phyloP scores from a whole-genome alignment of 768 basidiomycete genomes.

The Punctularia strigosozonata region DNA sequence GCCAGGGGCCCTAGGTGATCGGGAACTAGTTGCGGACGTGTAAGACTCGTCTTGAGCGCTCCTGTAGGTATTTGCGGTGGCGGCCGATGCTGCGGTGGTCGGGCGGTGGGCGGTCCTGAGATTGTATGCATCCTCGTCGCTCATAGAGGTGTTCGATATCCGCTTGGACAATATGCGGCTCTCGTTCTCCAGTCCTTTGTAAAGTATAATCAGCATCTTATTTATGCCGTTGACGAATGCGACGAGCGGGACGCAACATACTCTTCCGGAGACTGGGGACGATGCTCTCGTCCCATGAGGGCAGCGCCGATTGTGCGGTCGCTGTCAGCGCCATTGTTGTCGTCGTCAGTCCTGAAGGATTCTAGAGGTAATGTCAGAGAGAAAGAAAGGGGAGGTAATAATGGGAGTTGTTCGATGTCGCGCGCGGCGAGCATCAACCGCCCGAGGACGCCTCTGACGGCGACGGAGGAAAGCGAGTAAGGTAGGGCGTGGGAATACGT shows the following conservation, averaged over 20 bases:
- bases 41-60: no score
- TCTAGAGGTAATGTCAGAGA: constrained; percentile 7
- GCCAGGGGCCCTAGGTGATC: no score
- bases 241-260: constrained; percentile 24
- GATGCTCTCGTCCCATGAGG: constrained; percentile 74
- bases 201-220: background rate
- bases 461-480: no score
- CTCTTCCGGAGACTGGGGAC: constrained; percentile 74
- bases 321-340: constrained; percentile 34
- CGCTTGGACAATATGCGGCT: constrained; percentile 68
- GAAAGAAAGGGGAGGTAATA: constrained; percentile 10
- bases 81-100: constrained; percentile 3
- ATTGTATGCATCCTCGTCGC: constrained; percentile 22
- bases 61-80: no score
- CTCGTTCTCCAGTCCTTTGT: constrained; percentile 66
- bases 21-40: no score
- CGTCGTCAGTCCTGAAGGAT: constrained; percentile 7
- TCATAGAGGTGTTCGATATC: constrained; percentile 52
- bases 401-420: constrained; percentile 11
- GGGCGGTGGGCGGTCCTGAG: constrained; percentile 5
- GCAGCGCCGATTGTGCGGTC: constrained; percentile 25
- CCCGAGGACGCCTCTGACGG: no score
- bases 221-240: constrained; percentile 6
- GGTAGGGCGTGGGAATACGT: no score
- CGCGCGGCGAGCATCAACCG: no score